These are phyloP conservation scores for Neurospora sp. DNA, from an alignment of 495 filamentous ascomycete species.

Conservation along the genomic window DNA sequence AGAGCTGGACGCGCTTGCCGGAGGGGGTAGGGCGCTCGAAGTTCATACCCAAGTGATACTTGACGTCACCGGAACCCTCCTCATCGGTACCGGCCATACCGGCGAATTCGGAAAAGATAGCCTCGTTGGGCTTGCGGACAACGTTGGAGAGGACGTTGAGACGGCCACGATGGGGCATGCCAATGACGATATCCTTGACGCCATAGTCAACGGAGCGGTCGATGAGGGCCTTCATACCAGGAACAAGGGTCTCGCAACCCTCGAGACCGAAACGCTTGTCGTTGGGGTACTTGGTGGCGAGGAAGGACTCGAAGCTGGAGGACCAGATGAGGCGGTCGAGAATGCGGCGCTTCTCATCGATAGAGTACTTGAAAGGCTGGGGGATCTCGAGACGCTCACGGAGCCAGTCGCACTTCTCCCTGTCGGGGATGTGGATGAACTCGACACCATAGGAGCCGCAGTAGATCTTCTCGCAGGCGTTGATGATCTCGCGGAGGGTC, in stretches of 20 bases:
- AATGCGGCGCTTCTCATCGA: slow-evolving; percentile 95
- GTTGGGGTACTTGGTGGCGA: slow-evolving; percentile 96
- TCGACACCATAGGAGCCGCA: slow-evolving; percentile 94
- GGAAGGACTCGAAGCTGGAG: slow-evolving; percentile 89
- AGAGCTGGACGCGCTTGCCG: slow-evolving; percentile 96
- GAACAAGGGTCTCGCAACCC: slow-evolving; percentile 90
- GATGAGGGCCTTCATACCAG: slow-evolving; percentile 98
- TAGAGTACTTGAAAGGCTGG: slow-evolving; percentile 85
- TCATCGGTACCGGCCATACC: slow-evolving; percentile 81
- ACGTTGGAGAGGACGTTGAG: slow-evolving; percentile 98
- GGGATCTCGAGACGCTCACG: slow-evolving; percentile 90
- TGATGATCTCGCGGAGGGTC: slow-evolving; percentile 90
- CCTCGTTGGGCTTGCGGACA: slow-evolving; percentile 96
- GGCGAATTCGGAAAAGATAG: slow-evolving; percentile 97
- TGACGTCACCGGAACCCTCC: slow-evolving; percentile 96
- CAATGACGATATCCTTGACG: slow-evolving; percentile 97
- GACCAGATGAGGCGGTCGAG: slow-evolving; percentile 97
- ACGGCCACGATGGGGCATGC: slow-evolving; percentile 98
- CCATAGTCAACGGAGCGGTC: slow-evolving; percentile 97
- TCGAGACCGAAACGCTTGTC: slow-evolving; percentile 99
- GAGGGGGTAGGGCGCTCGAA: slow-evolving; percentile 98
- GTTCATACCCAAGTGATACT: slow-evolving; percentile 99
- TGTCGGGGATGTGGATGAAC: slow-evolving; percentile 97
- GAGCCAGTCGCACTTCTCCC: slow-evolving; percentile 97
- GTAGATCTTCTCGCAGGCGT: slow-evolving; percentile 88